A percentile compares a stretch with the other conserved stretches of the same genome.
These are phyloP conservation scores for Cladosporium sp. DNA, from an alignment of 2,329 filamentous ascomycete species.

Conservation along the genomic window DNA sequence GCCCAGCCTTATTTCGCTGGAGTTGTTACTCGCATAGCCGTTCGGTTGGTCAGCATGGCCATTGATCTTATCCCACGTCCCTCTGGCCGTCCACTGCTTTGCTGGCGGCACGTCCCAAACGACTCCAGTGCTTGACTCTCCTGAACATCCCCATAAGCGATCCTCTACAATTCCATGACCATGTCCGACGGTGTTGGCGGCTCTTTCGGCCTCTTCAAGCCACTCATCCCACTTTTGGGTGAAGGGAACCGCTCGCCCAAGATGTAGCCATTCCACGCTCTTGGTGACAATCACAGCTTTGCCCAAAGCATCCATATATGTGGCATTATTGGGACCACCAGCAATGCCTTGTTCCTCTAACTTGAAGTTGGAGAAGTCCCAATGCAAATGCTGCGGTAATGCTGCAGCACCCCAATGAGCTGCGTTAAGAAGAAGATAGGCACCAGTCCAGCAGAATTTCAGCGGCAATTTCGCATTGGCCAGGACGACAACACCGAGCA, in stretches of 20 bases:
- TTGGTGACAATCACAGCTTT: slow-evolving; percentile 45
- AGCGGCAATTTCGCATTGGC: slow-evolving; percentile 45
- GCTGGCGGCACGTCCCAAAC: background rate
- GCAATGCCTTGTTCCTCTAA: slow-evolving; percentile 34
- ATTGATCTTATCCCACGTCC: slow-evolving; percentile 2
- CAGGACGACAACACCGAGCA: slow-evolving; percentile 49
- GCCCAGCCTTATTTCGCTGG: too few relatives aligned
- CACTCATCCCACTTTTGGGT: slow-evolving; percentile 40
- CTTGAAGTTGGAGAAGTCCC: slow-evolving; percentile 43
- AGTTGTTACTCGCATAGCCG: too few relatives aligned
- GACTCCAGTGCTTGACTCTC: background rate
- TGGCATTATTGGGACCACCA: slow-evolving; percentile 26
- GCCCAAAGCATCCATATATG: slow-evolving; percentile 47
- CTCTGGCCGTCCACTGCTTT: background rate
- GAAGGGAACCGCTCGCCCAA: slow-evolving; percentile 34
- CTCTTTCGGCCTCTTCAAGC: slow-evolving; percentile 32
- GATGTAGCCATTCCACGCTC: slow-evolving; percentile 39
- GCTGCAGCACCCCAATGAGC: slow-evolving; percentile 49
- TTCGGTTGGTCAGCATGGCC: background rate
- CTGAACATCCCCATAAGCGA: background rate
- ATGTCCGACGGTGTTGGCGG: background rate
- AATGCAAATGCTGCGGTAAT: slow-evolving; percentile 42
- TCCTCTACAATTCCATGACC: background rate
- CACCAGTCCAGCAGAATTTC: slow-evolving; percentile 46
- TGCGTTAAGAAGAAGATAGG: slow-evolving; percentile 47